Evolutionary conservation across 164 flowering plant species (phyloP), one percentile per base, ranked within the genome.

Genomic region (Euptelea pleiosperma): DNA sequence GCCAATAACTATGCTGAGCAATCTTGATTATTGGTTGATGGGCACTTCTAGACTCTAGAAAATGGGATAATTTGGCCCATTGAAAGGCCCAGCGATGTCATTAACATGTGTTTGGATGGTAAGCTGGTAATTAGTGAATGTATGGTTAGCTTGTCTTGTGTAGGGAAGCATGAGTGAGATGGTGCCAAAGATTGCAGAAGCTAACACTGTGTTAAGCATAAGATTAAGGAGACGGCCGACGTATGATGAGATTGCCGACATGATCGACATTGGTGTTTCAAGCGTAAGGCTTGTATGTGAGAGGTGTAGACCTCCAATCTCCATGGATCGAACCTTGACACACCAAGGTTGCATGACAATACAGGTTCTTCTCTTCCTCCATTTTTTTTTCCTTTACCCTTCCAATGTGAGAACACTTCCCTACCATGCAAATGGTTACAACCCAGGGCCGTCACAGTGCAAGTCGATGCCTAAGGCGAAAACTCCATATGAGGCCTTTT

Each of bases 91-190:
- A n/a, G n/a, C n/a, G n/a, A n/a, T n/a, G n/a, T n/a, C n/a, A n/a
- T n/a, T n/a, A n/a, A n/a, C n/a, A n/a, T n/a, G n/a, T n/a, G n/a
- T n/a, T n/a, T n/a, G n/a, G n/a, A n/a, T n/a, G n/a, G n/a, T 66
- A 57, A 64, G 62, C 64, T 63, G 69, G 65, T 75, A 67, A 64
- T 62, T 69, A 70, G 69, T 75, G 73, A 79, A 70, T 73, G 79
- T 62, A 54, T 70, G 73, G 73, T 78, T 80, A 84, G 86, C 71
- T 75, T 75, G 71, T 73, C 59, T 46, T 78, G 73, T 81, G 79
- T 59, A 85, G 87, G 86, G 79, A 60, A 69, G 70, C 73, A 65
- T 77, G 68, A 71, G 62, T 26, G 75, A 55, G 33, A 55, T 52
- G 70, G 52, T 77, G 55, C 75, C 84, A 26, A 79, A 74, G 63